These are phyloP conservation scores for Gonapodya prolifera DNA, from an alignment of 192 early-diverging fungal genomes.

Conservation along the genomic window DNA sequence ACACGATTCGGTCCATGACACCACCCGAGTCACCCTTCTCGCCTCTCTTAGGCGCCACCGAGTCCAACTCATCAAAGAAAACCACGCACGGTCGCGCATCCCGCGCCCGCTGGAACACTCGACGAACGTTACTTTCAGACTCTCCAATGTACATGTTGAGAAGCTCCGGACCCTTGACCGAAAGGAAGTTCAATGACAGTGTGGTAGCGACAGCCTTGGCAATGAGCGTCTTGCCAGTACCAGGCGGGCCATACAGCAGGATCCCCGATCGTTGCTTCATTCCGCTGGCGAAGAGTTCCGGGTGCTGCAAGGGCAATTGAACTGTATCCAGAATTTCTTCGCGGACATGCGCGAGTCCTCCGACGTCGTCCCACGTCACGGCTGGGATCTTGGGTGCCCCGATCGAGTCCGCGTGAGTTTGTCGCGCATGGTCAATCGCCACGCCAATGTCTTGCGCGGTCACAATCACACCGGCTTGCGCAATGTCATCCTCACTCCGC, in stretches of 20 bases:
- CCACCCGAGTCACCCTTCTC: constrained; percentile 97
- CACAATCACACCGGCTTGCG: constrained; percentile 57
- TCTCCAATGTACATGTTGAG: constrained; percentile 99
- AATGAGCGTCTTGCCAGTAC: constrained; percentile 81
- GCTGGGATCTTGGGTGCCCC: constrained; percentile 94
- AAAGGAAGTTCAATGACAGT: constrained; percentile 95
- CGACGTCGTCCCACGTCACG: constrained; percentile 97
- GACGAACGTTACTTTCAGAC: constrained; percentile 92
- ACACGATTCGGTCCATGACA: constrained; percentile 98
- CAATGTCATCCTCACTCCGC: constrained; percentile 37
- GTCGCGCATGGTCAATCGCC: constrained; percentile 64
- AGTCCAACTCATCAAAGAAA: constrained; percentile 99
- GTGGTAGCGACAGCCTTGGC: constrained; percentile 98
- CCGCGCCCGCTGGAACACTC: constrained; percentile 89
- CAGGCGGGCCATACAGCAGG: constrained; percentile 10
- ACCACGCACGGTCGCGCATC: constrained; percentile 97
- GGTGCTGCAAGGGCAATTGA: constrained; percentile 86
- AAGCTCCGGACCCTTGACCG: constrained; percentile 95
- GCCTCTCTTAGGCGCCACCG: constrained; percentile 93
- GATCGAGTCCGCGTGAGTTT: constrained; percentile 77
- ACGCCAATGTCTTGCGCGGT: constrained; percentile 67
- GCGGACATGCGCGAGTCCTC: constrained; percentile 85
- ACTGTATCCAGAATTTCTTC: constrained; percentile 91
- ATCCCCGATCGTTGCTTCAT: constrained; percentile 83
- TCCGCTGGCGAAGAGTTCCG: constrained; percentile 89